Evolutionary conservation across 1,284 basidiomycete genomes (phyloP).

Genomic region (Boletellus sp.): DNA sequence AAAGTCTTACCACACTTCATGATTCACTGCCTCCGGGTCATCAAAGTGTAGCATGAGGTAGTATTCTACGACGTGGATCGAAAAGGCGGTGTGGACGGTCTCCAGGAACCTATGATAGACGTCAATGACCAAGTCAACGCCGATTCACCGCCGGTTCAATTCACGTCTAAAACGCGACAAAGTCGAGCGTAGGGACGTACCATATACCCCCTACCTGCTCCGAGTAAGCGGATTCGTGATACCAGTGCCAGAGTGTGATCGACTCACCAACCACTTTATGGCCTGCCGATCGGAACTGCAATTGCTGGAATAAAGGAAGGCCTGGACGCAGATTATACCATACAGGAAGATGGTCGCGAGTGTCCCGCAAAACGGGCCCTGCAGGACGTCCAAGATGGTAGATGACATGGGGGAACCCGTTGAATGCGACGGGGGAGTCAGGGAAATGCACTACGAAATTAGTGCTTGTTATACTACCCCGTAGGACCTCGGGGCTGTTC

Average conservation of each 20-base stretch:
- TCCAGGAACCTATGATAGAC: slow-evolving; percentile 9
- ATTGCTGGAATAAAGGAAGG: slow-evolving; percentile 3
- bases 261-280: slow-evolving; percentile 8
- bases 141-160: not conserved
- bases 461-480: not conserved
- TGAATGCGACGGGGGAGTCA: not conserved
- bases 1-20: slow-evolving; percentile 5
- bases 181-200: not conserved
- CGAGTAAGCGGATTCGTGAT: not conserved
- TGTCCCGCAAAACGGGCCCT: slow-evolving; percentile 8
- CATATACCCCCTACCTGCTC: not conserved
- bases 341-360: slow-evolving; percentile 5
- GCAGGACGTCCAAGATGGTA: not conserved
- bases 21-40: not conserved
- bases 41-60: slow-evolving; percentile 9
- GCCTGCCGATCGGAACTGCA: slow-evolving; percentile 2
- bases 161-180: not conserved
- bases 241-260: not conserved
- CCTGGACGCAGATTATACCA: slow-evolving; percentile 10
- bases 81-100: slow-evolving; percentile 4
- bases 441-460: not conserved
- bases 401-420: not conserved
- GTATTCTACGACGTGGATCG: slow-evolving; percentile 7
- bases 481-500: too few species aligned
- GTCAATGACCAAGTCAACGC: not conserved